These are phyloP conservation scores for Myriosclerotinia curreyana DNA, from an alignment of 2,329 filamentous ascomycete genomes.

Conservation along the genomic window DNA sequence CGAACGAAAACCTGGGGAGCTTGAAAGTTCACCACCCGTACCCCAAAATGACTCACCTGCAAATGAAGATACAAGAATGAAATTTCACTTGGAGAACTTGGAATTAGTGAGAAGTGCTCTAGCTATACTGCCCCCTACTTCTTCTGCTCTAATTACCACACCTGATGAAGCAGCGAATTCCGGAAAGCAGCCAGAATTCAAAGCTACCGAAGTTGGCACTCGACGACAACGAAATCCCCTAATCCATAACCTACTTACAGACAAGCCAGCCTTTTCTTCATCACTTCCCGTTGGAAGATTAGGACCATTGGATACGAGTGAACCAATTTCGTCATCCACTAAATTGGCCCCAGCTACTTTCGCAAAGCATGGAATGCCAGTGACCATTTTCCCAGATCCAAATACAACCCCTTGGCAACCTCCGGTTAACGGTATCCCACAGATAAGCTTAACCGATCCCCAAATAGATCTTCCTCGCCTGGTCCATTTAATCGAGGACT, in stretches of 20 bases:
- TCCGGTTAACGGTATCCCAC: constrained; percentile 55
- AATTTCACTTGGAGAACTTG: constrained; percentile 66
- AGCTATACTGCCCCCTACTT: constrained; percentile 73
- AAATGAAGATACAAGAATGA: constrained; percentile 32
- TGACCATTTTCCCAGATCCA: constrained; percentile 78
- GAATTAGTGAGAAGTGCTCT: constrained; percentile 67
- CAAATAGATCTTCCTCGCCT: constrained; percentile 80
- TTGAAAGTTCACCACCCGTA: constrained; percentile 4
- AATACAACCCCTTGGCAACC: constrained; percentile 64
- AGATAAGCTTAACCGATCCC: constrained; percentile 71
- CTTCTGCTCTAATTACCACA: constrained; percentile 86
- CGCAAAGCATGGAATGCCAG: constrained; percentile 84
- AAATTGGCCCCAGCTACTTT: constrained; percentile 65
- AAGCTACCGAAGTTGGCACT: constrained; percentile 46
- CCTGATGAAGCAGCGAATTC: constrained; percentile 71
- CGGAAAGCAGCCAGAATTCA: constrained; percentile 38
- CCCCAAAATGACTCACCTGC: constrained; percentile 14
- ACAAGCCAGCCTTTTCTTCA: constrained; percentile 89
- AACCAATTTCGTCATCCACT: constrained; percentile 38
- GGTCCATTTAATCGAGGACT: constrained; percentile 87
- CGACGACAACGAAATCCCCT: constrained; percentile 70
- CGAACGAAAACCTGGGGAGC: constrained; percentile 33
- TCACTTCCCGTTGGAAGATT: constrained; percentile 76
- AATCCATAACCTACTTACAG: constrained; percentile 92
- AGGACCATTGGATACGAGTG: constrained; percentile 23